Conservation (phyloP, 1,284 basidiomycete species). For the Mycena citricolor region DNA sequence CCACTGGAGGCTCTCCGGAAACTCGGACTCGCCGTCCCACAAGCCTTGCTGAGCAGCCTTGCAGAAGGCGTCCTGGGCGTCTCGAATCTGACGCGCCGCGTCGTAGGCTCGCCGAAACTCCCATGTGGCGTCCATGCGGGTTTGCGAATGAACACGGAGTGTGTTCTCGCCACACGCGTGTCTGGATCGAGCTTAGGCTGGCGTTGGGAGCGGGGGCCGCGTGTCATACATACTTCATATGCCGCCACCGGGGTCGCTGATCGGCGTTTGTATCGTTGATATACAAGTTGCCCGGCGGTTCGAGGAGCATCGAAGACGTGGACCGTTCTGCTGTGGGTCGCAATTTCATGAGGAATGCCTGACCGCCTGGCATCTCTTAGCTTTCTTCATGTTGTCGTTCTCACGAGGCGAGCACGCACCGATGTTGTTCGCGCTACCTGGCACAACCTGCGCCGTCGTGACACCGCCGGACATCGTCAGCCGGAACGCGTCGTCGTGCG, state of each 20-base stretch:
- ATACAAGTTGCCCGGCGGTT: slow-evolving; percentile 43
- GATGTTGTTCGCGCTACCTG: slow-evolving; percentile 39
- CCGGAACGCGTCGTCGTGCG: slow-evolving; percentile 36
- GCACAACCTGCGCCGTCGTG: slow-evolving; percentile 36
- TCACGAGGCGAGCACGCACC: no score
- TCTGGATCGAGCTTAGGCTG: slow-evolving; percentile 27
- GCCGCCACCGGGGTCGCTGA: slow-evolving; percentile 40
- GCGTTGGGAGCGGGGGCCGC: slow-evolving; percentile 19
- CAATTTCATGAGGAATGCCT: slow-evolving; percentile 59
- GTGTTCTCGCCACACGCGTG: slow-evolving; percentile 45
- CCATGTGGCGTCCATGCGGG: slow-evolving; percentile 49
- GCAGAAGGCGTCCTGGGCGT: slow-evolving; percentile 66
- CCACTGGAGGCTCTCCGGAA: slow-evolving; percentile 50
- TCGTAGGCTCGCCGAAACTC: slow-evolving; percentile 53
- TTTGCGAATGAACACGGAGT: slow-evolving; percentile 35
- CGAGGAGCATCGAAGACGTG: slow-evolving; percentile 45
- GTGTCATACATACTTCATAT: slow-evolving; percentile 39
- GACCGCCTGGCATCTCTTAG: slow-evolving; percentile 38
- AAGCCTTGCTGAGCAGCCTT: slow-evolving; percentile 33
- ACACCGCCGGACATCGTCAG: slow-evolving; percentile 36
- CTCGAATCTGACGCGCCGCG: slow-evolving; percentile 63
- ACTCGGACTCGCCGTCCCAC: slow-evolving; percentile 30
- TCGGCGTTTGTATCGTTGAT: slow-evolving; percentile 33
- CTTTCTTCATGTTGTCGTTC: neutral
- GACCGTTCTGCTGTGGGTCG: slow-evolving; percentile 46